These are phyloP conservation scores for Sphagnum tenellum DNA, from an alignment of 225 moss, liverwort and hornwort genomes.

Conservation along the genomic window DNA sequence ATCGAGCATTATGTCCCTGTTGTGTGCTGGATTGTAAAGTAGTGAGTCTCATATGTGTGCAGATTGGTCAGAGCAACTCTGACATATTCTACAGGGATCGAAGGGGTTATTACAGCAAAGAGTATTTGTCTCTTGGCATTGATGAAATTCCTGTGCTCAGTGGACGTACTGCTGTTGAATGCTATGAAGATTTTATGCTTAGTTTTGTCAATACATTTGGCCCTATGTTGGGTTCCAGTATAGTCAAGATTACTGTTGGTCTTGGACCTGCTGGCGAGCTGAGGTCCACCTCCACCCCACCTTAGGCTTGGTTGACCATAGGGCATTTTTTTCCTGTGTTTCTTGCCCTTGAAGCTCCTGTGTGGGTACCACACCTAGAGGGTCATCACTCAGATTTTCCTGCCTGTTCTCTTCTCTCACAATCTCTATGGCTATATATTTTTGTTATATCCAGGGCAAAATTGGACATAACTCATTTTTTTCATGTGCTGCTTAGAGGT, in stretches of 20 bases:
- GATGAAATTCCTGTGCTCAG: constrained; percentile 20
- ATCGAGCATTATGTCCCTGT: no score
- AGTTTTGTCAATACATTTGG: constrained; percentile 20
- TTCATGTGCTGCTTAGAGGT: no score
- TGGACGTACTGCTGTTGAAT: constrained; percentile 24
- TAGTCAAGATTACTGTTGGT: constrained; percentile 25
- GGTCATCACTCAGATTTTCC: no score
- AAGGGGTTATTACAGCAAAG: constrained; percentile 18
- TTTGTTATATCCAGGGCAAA: no score
- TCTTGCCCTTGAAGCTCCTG: no score
- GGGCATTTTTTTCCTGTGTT: no score
- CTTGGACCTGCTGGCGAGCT: constrained; percentile 34
- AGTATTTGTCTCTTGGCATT: constrained; percentile 21
- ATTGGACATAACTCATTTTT: no score
- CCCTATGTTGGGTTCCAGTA: constrained; percentile 10
- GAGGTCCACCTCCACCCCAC: constrained; percentile 1
- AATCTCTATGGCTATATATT: no score
- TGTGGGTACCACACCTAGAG: no score
- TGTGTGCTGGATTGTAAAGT: no score
- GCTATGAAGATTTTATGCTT: constrained; percentile 29
- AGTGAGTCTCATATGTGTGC: not conserved
- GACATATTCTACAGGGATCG: constrained; percentile 25
- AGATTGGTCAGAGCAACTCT: constrained; percentile 15
- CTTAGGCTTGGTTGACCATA: no score
- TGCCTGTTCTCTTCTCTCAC: no score